A percentile compares a stretch with the other conserved stretches of the same genome.
phyloP scores from a whole-genome alignment of 83 land plant genomes.

The Larix sibirica region DNA sequence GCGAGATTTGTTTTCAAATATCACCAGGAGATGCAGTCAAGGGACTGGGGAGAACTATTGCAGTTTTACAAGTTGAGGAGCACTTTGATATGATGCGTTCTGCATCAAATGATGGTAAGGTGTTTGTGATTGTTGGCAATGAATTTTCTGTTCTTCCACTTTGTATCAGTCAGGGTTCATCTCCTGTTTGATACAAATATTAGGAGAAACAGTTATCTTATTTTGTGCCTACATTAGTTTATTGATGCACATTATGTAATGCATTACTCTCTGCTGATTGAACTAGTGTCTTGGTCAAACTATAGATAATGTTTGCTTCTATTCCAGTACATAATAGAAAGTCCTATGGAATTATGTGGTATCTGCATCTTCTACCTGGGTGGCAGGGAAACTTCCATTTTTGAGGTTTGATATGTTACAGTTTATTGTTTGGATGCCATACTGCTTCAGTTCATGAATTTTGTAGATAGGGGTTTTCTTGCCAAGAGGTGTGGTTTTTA shows the following conservation, averaged over 20 bases:
- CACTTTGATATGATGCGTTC: conserved; percentile 36
- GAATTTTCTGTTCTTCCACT: no score
- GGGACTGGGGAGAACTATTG: conserved; percentile 50
- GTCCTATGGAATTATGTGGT: no score
- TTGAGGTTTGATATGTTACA: no score
- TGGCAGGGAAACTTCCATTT: no score
- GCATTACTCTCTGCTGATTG: no score
- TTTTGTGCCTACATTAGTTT: not conserved
- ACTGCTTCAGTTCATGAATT: no score
- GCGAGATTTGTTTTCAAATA: conserved; percentile 26
- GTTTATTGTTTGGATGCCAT: no score
- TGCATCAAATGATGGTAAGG: conserved; percentile 44
- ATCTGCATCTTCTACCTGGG: no score
- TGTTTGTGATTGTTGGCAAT: not conserved
- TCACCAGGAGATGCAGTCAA: conserved; percentile 27
- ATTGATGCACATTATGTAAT: not conserved
- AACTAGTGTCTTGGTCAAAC: not conserved
- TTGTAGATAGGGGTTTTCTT: no score
- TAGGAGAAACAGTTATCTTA: not conserved
- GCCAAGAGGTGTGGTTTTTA: no score
- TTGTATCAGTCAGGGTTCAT: not conserved
- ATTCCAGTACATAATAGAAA: no score
- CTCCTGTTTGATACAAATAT: not conserved
- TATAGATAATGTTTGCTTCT: not conserved
- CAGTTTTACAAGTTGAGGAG: conserved; percentile 65